Base-by-base conservation (phyloP, 441 rosid species). In the Pelargonium exstipulatum region DNA sequence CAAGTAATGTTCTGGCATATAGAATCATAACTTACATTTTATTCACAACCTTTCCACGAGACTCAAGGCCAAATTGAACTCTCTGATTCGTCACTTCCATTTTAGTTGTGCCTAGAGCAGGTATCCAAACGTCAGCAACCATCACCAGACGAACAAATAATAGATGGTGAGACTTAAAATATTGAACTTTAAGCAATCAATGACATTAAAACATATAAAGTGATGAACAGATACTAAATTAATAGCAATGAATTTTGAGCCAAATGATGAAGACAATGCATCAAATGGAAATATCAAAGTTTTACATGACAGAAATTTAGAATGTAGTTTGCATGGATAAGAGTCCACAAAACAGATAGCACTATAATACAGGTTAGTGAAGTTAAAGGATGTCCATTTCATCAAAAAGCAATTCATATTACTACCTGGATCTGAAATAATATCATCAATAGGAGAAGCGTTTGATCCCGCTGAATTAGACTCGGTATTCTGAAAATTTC, bases 21-120 rank as follows among this genome's bases (percentile, higher is more conserved):
- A 22, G 26, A 62, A 64, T 3, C 26, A 32, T 14, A 17, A 70
- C 71, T 73, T 64, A 73, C 76, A 73, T 73, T 71, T 68, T 62
- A 37, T 73, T 68, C 51, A 73, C 76, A 2, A 73, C 64, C 71
- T 67, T 69, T 0, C 37, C 43, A 14, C 76, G 57, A 4, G 72
- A 68, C 0, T 69, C 76, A 9, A 18, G 58, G 1, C 68, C 45
- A 67, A 73, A 61, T 9, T 64, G 72, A 57, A 1, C n/a, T 64
- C 72, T 63, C 72, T 68, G 68, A 55, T 73, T 71, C 35, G 43
- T 42, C 8, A 51, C 72, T 5, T 69, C 68, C 71, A 32, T 63
- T 51, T 51, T 51, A 51, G 22, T 16, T 51, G 17, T 2, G 17
- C 58, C 58, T 51, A 16, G 17, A 51, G 58, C 58, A 51, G 58